These are phyloP conservation scores for Stevia rebaudiana DNA, from an alignment of 140 eudicot species.

Conservation along the genomic window DNA sequence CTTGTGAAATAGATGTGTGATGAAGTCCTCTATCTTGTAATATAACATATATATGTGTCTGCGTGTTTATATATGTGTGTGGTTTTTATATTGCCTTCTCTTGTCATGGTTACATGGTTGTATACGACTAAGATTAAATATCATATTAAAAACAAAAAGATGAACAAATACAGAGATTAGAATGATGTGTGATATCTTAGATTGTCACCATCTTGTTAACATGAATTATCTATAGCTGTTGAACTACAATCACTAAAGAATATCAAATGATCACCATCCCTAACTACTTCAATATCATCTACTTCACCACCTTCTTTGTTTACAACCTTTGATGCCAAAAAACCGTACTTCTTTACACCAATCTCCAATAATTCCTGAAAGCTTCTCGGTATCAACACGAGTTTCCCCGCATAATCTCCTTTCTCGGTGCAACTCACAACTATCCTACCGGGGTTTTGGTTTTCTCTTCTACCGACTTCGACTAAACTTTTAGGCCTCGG, in stretches of 20 bases:
- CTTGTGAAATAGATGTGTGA: not conserved
- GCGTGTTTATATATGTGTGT: not conserved
- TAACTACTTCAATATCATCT: constrained; percentile 64
- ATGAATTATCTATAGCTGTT: constrained; percentile 7
- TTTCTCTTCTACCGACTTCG: constrained; percentile 10
- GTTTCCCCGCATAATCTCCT: constrained; percentile 61
- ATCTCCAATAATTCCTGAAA: constrained; percentile 54
- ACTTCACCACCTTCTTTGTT: constrained; percentile 62
- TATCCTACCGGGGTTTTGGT: constrained; percentile 43
- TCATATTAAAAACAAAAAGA: constrained; percentile 3
- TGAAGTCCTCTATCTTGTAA: constrained; percentile 4
- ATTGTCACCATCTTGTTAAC: constrained; percentile 18
- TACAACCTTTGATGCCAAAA: constrained; percentile 39
- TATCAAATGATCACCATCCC: constrained; percentile 86
- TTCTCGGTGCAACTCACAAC: constrained; percentile 67
- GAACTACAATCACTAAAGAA: constrained; percentile 34
- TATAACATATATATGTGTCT: not conserved
- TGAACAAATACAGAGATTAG: constrained; percentile 6
- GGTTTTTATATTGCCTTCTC: not conserved
- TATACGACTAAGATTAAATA: not conserved
- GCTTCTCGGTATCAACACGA: constrained; percentile 59
- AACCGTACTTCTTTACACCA: constrained; percentile 55
- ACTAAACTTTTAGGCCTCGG: constrained; percentile 27
- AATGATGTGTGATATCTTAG: constrained; percentile 24
- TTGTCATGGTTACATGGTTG: not conserved